These are phyloP conservation scores for Curvularia verruculosa DNA, from an alignment of 2,329 filamentous ascomycete genomes.

Conservation along the genomic window DNA sequence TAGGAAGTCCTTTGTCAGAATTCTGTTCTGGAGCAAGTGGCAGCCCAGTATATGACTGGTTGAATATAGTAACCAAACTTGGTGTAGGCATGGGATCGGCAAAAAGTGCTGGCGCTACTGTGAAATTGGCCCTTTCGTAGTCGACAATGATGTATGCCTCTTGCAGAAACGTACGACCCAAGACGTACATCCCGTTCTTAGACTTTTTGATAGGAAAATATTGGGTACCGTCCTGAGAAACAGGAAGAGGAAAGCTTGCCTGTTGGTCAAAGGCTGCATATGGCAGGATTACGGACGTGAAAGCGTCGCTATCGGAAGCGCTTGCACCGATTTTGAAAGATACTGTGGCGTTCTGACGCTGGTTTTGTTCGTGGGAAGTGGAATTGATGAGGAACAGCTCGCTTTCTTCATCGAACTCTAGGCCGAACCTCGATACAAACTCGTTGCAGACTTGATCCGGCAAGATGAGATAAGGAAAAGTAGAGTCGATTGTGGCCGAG, in stretches of 20 bases:
- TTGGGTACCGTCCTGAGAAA: slow-evolving; percentile 16
- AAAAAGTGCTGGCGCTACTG: slow-evolving; percentile 35
- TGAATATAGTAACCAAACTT: slow-evolving; percentile 34
- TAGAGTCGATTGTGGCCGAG: slow-evolving; percentile 48
- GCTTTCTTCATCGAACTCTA: slow-evolving; percentile 40
- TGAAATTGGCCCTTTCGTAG: slow-evolving; percentile 46
- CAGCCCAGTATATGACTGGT: slow-evolving; percentile 21
- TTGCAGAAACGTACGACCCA: slow-evolving; percentile 47
- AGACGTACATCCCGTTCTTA: slow-evolving; percentile 26
- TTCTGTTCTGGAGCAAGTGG: background rate
- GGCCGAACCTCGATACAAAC: slow-evolving; percentile 45
- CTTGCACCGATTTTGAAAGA: slow-evolving; percentile 32
- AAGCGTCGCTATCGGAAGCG: slow-evolving; percentile 12
- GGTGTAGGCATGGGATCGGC: slow-evolving; percentile 27
- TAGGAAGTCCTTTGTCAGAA: slow-evolving; percentile 24
- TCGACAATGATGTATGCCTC: slow-evolving; percentile 49
- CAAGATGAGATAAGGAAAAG: slow-evolving; percentile 43
- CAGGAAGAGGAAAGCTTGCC: slow-evolving; percentile 14
- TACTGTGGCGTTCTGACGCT: slow-evolving; percentile 33
- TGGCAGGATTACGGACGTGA: slow-evolving; percentile 33
- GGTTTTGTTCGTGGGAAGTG: slow-evolving; percentile 30
- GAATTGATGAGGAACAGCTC: slow-evolving; percentile 47
- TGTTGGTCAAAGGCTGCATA: slow-evolving; percentile 39
- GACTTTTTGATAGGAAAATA: slow-evolving; percentile 45
- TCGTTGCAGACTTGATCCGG: slow-evolving; percentile 45